These are phyloP conservation scores for Pelargonium nanum DNA, from an alignment of 345 rosid species.

Conservation along the genomic window DNA sequence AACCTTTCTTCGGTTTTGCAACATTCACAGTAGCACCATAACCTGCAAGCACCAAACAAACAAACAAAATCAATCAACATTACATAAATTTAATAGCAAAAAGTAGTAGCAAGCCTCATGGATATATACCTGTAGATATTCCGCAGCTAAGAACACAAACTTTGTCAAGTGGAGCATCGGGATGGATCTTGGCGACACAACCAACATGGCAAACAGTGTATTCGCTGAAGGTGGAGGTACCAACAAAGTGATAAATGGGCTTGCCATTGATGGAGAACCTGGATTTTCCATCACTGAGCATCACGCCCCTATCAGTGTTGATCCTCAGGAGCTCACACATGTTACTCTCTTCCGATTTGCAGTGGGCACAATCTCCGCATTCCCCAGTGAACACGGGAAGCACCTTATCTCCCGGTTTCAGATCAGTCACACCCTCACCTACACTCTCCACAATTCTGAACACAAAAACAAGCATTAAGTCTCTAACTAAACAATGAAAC, in stretches of 20 bases:
- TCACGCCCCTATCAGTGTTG: slow-evolving; percentile 26
- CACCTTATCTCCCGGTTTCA: slow-evolving; percentile 23
- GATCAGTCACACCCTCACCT: slow-evolving; percentile 22
- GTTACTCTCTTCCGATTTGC: slow-evolving; percentile 25
- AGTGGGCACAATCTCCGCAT: slow-evolving; percentile 23
- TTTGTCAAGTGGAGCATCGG: slow-evolving; percentile 38
- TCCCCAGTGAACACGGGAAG: slow-evolving; percentile 33
- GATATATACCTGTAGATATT: slow-evolving; percentile 27
- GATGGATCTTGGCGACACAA: slow-evolving; percentile 38
- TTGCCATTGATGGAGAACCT: slow-evolving; percentile 28
- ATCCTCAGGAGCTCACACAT: slow-evolving; percentile 26
- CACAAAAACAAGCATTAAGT: background rate
- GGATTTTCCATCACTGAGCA: slow-evolving; percentile 24
- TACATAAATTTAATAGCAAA: background rate
- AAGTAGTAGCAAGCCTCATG: background rate
- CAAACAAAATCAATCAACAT: background rate
- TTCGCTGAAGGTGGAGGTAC: slow-evolving; percentile 35
- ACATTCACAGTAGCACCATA: slow-evolving; percentile 36
- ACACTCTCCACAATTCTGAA: slow-evolving; percentile 28
- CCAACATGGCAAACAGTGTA: slow-evolving; percentile 33
- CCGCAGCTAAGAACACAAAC: slow-evolving; percentile 40
- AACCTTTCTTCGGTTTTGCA: slow-evolving; percentile 26
- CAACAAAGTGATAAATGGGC: slow-evolving; percentile 29
- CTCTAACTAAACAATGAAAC: no score
- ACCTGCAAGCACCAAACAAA: slow-evolving; percentile 11